phyloP scores from a whole-genome alignment of 495 filamentous ascomycete genomes.

The Parathielavia appendiculata region DNA sequence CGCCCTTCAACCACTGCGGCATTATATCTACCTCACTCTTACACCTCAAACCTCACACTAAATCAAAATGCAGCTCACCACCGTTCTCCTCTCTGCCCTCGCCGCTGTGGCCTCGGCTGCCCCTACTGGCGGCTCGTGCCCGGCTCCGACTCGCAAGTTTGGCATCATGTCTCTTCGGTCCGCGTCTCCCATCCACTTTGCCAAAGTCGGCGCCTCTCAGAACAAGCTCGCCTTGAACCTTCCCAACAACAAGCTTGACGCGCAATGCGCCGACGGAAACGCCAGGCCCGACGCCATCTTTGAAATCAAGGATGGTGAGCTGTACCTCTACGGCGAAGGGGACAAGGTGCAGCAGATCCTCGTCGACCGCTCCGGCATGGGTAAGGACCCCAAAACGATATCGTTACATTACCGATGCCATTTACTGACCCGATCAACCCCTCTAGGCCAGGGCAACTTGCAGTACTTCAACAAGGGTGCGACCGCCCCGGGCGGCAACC shows the following conservation, averaged over 20 bases:
- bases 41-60: too few relatives aligned
- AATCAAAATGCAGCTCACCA: slow-evolving; percentile 17
- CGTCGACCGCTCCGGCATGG: slow-evolving; percentile 53
- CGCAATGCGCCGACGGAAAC: slow-evolving; percentile 40
- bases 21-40: too few relatives aligned
- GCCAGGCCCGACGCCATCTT: slow-evolving; percentile 43
- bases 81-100: slow-evolving; percentile 32
- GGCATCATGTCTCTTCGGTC: slow-evolving; percentile 46
- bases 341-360: slow-evolving; percentile 44
- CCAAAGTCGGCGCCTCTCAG: slow-evolving; percentile 38
- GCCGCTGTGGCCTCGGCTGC: slow-evolving; percentile 40
- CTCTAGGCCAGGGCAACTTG: slow-evolving; percentile 42
- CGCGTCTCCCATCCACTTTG: slow-evolving; percentile 42
- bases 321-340: slow-evolving; percentile 42
- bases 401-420: not conserved
- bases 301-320: slow-evolving; percentile 42
- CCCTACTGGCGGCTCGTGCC: slow-evolving; percentile 15
- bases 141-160: slow-evolving; percentile 29
- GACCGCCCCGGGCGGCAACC: slow-evolving; percentile 31
- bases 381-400: not conserved
- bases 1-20: too few relatives aligned
- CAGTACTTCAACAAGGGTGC: slow-evolving; percentile 45
- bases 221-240: slow-evolving; percentile 43
- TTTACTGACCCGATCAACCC: not conserved
- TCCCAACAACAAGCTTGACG: slow-evolving; percentile 31